These are phyloP conservation scores for Epichloe uncinata DNA, from an alignment of 2,329 filamentous ascomycete species.

Conservation along the genomic window DNA sequence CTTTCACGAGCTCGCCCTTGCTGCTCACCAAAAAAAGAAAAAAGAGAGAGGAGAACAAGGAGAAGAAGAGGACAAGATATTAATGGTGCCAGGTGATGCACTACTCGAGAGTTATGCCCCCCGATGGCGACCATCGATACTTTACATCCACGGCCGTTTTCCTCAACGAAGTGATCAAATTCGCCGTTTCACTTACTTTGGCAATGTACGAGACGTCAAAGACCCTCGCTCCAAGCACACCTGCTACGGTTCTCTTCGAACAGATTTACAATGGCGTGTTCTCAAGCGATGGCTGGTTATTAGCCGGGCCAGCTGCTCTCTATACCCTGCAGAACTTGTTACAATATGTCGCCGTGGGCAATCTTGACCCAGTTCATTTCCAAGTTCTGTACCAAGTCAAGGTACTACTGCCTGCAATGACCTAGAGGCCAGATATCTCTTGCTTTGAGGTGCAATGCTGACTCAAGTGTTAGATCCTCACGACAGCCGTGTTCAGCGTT, in stretches of 20 bases:
- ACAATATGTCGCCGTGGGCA: constrained; percentile 83
- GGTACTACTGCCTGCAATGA: constrained; percentile 24
- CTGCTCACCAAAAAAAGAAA: too few relatives aligned
- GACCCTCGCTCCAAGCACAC: constrained; percentile 63
- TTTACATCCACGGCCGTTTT: constrained; percentile 90
- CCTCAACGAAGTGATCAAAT: constrained; percentile 83
- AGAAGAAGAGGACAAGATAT: not conserved
- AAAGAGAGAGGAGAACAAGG: not conserved
- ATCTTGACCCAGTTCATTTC: constrained; percentile 84
- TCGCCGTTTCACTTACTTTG: constrained; percentile 73
- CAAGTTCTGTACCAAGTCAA: constrained; percentile 91
- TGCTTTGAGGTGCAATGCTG: not conserved
- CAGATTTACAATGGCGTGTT: constrained; percentile 74
- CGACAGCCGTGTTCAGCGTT: constrained; percentile 78
- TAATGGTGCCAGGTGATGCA: constrained; percentile 57
- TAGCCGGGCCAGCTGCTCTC: constrained; percentile 75
- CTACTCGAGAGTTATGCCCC: constrained; percentile 87
- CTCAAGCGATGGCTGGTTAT: constrained; percentile 84
- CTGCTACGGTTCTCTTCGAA: constrained; percentile 66
- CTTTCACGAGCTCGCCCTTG: not conserved
- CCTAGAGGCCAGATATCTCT: not conserved
- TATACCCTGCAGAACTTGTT: constrained; percentile 91
- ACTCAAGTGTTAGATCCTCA: constrained; percentile 48
- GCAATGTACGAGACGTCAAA: constrained; percentile 77
- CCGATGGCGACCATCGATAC: constrained; percentile 70